Evolutionary conservation across 805 yeast species (phyloP).

Genomic region (Candida methanosorbosa): DNA sequence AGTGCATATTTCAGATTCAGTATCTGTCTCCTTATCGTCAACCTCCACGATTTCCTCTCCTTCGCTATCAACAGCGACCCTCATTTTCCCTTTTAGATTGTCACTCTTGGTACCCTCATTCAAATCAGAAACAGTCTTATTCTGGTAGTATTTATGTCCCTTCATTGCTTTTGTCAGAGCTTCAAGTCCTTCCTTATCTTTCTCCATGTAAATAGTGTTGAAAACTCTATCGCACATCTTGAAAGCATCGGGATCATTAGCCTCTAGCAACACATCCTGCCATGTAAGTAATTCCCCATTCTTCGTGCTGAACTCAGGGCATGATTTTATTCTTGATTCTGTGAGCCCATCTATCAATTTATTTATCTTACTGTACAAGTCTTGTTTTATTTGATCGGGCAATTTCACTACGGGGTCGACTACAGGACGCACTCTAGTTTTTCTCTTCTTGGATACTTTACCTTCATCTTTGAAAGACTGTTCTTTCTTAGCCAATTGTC

Average conservation of each 20-base stretch:
- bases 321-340: constrained; percentile 1
- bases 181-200: too few relatives aligned
- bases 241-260: constrained; percentile 2
- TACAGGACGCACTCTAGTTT: constrained; percentile 4
- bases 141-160: too few relatives aligned
- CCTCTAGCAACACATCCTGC: constrained; percentile 6
- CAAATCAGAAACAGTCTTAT: too few relatives aligned
- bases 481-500: constrained; percentile 1
- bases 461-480: constrained; percentile 3
- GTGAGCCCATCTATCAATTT: constrained; percentile 11
- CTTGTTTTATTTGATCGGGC: constrained; percentile 6
- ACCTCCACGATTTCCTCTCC: too few relatives aligned
- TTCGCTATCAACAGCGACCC: too few relatives aligned
- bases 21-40: too few relatives aligned
- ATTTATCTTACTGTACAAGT: constrained; percentile 11
- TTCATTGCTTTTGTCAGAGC: too few relatives aligned
- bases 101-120: too few relatives aligned
- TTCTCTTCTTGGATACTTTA: not conserved
- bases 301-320: not conserved
- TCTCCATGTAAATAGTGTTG: not conserved
- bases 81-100: too few relatives aligned
- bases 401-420: constrained; percentile 16
- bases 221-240: constrained; percentile 3
- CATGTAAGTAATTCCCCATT: constrained; percentile 4
- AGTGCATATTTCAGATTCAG: too few relatives aligned